These are phyloP conservation scores for Bullera alba DNA, from an alignment of 768 basidiomycete genomes.

Conservation along the genomic window DNA sequence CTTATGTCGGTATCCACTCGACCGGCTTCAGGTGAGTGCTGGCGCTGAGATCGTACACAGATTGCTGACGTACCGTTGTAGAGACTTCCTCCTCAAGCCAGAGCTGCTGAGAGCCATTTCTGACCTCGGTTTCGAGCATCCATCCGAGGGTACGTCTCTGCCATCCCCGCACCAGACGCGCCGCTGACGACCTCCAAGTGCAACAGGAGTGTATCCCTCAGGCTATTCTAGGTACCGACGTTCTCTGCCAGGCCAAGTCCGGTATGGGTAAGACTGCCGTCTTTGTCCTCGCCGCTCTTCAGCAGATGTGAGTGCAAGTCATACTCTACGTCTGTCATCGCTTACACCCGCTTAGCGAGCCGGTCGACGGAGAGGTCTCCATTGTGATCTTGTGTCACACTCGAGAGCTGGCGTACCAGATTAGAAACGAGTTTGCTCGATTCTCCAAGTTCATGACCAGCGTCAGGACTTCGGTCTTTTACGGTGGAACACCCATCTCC, in stretches of 20 bases:
- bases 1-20: constrained; percentile 95
- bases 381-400: constrained; percentile 98
- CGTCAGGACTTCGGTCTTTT: constrained; percentile 94
- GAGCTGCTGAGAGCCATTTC: constrained; percentile 95
- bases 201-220: constrained; percentile 99
- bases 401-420: constrained; percentile 97
- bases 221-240: constrained; percentile 98
- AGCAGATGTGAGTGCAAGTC: constrained; percentile 60
- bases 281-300: constrained; percentile 93
- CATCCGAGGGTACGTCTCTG: constrained; percentile 75
- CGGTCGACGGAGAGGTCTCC: constrained; percentile 94
- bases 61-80: constrained; percentile 42
- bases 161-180: not conserved
- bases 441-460: constrained; percentile 99
- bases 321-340: not conserved
- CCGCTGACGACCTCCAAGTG: constrained; percentile 53
- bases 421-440: constrained; percentile 98
- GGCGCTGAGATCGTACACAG: too few species aligned
- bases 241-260: constrained; percentile 98
- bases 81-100: constrained; percentile 96
- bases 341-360: constrained; percentile 52
- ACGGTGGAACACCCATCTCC: constrained; percentile 87
- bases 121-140: constrained; percentile 99
- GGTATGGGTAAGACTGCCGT: constrained; percentile 92
- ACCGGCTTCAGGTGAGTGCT: constrained; percentile 90